Evolutionary conservation across 768 basidiomycete genomes (phyloP).

Genomic region (Suillus discolor): DNA sequence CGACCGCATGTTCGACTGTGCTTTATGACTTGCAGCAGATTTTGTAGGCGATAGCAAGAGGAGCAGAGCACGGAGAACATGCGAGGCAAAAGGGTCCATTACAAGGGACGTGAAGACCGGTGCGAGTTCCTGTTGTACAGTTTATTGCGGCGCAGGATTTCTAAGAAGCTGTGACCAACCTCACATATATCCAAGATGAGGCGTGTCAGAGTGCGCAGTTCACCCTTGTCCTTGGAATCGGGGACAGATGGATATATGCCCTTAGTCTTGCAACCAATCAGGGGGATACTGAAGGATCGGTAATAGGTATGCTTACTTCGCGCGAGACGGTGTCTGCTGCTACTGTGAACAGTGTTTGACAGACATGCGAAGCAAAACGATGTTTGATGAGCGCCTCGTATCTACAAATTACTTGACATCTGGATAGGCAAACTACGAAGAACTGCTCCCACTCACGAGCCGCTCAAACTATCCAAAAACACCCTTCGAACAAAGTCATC

Average conservation of each 20-base stretch:
- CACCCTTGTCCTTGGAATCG: conserved; percentile 56
- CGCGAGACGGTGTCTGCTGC: conserved; percentile 63
- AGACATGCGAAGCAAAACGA: conserved; percentile 94
- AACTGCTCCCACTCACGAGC: conserved; percentile 66
- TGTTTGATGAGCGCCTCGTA: conserved; percentile 70
- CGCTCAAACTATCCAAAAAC: conserved; percentile 82
- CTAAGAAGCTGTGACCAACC: conserved; percentile 39
- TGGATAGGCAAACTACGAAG: conserved; percentile 12
- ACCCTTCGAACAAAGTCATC: conserved; percentile 95
- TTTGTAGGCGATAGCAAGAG: conserved; percentile 70
- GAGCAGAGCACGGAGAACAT: conserved; percentile 82
- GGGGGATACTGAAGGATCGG: background rate
- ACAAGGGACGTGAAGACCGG: conserved; percentile 65
- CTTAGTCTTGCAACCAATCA: conserved; percentile 42
- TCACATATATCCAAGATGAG: conserved; percentile 66
- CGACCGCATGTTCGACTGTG: conserved; percentile 59
- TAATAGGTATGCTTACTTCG: conserved; percentile 49
- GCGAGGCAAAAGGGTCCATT: conserved; percentile 88
- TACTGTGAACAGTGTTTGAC: conserved; percentile 83
- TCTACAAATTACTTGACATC: conserved; percentile 35
- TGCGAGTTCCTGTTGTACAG: conserved; percentile 61
- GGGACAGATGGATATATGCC: conserved; percentile 55
- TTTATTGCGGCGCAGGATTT: conserved; percentile 14
- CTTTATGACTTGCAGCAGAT: conserved; percentile 40
- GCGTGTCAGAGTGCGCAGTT: conserved; percentile 64